Evolutionary conservation across 2,329 filamentous ascomycete genomes (phyloP).

Genomic region (Exophiala sp.): DNA sequence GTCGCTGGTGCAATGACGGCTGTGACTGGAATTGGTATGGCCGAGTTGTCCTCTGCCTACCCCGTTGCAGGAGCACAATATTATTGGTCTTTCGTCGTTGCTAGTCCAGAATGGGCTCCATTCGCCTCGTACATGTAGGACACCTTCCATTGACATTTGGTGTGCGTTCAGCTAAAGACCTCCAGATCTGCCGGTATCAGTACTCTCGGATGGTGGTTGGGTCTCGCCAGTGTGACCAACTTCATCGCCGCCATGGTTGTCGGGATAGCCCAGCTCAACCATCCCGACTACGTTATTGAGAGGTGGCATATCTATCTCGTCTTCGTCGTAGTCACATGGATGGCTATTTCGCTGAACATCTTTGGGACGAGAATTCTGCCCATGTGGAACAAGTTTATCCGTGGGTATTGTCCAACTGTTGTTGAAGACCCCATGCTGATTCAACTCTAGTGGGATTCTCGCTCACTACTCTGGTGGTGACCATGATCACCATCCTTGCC

Average conservation of each 20-base stretch:
- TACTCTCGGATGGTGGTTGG: constrained; percentile 9
- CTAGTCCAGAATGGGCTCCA: background rate
- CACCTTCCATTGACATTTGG: background rate
- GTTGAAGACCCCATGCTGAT: no score
- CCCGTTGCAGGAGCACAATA: constrained; percentile 14
- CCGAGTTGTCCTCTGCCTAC: constrained; percentile 11
- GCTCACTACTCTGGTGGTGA: constrained; percentile 17
- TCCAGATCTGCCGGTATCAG: constrained; percentile 6
- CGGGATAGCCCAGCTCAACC: constrained; percentile 3
- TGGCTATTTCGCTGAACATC: constrained; percentile 10
- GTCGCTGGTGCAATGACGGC: constrained; percentile 14
- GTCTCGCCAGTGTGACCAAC: constrained; percentile 6
- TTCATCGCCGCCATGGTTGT: constrained; percentile 12
- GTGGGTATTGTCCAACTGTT: no score
- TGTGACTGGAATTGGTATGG: constrained; percentile 16
- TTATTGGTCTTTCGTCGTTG: constrained; percentile 12
- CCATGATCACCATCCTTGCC: constrained; percentile 22
- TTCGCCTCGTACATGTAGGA: constrained; percentile 11
- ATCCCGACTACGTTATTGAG: constrained; percentile 1
- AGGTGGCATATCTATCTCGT: constrained; percentile 14
- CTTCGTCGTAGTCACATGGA: constrained; percentile 15
- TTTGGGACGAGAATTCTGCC: constrained; percentile 11
- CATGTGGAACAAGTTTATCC: constrained; percentile 13
- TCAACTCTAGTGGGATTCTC: no score
- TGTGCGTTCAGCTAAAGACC: background rate